Evolutionary conservation across 257 asterid genomes (phyloP), one percentile per base, ranked within the genome.

Genomic region (Pogostemon cablin): DNA sequence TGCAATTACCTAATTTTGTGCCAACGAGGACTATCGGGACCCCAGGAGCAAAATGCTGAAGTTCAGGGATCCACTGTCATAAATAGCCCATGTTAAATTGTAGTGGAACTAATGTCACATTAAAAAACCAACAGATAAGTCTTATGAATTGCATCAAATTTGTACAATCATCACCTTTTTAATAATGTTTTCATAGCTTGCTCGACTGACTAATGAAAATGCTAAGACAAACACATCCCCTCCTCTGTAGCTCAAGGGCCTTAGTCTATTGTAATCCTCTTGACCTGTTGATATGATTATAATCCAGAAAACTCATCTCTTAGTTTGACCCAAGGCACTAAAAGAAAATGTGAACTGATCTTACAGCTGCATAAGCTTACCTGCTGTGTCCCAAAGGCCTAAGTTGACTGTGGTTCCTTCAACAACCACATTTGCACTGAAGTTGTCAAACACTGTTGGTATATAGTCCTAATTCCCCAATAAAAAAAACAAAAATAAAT

Each of bases 311-410:
- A 47, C 6, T 34, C 9, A 52, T 75, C 57, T 50, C 71, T 69
- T 50, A 72, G 52, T 62, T 20, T 68, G 34, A 3, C 34, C 32
- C 55, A 25, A 58, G 48, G 48, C 58, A 4, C 32, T 49, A 47
- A 3, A 52, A 9, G 64, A 72, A 37, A 68, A 72, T 25, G 38
- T 68, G 40, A 67, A 53, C 20, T 46, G 17, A 73, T 61, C 56
- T 34, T 59, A 42, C 20, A 17, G 54, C 40, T 53, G 35, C 3
- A 75, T 6, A 58, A 60, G 38, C 67, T 73, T 81, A 89, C 97
- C 97, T 80, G 96, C 97, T 55, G 97, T 91, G 80, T 91, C 97
- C 97, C 97, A 91, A 75, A 91, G 95, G 68, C 97, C 97, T 68
- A 91, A 79, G 82, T 91, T 91, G 68, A 91, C 96, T 6, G 97